Conservation (phyloP, 2,329 filamentous ascomycete species). For the Aspergillus amoenus region DNA sequence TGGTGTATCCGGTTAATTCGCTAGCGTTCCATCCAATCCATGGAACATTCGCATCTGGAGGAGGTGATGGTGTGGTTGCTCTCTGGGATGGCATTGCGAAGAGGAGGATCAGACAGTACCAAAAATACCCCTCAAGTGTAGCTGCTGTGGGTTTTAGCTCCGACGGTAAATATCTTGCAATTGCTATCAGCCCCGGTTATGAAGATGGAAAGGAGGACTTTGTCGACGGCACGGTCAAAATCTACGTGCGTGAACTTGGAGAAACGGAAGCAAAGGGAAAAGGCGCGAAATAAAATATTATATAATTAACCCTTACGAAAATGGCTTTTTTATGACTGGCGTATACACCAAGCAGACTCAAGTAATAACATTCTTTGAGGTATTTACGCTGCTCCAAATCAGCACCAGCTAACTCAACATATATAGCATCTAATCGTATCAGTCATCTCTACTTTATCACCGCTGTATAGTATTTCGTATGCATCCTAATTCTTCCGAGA, state of each 20-base stretch:
- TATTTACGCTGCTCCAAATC: slow-evolving; percentile 8
- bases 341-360: slow-evolving; percentile 2
- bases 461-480: not conserved
- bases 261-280: slow-evolving; percentile 89
- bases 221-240: slow-evolving; percentile 68
- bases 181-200: slow-evolving; percentile 82
- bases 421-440: slow-evolving; percentile 22
- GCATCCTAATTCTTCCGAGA: not conserved
- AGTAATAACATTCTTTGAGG: not conserved
- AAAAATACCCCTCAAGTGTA: slow-evolving; percentile 76
- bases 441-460: slow-evolving; percentile 11
- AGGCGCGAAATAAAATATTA: slow-evolving; percentile 58
- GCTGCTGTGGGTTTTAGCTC: slow-evolving; percentile 73
- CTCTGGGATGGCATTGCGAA: slow-evolving; percentile 92
- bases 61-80: slow-evolving; percentile 87
- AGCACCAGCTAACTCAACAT: slow-evolving; percentile 6
- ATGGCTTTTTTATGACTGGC: slow-evolving; percentile 15
- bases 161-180: slow-evolving; percentile 74
- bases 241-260: slow-evolving; percentile 79
- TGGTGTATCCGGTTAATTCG: slow-evolving; percentile 90
- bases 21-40: slow-evolving; percentile 80
- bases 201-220: slow-evolving; percentile 81
- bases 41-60: slow-evolving; percentile 85
- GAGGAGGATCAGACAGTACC: slow-evolving; percentile 84
- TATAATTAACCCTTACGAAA: slow-evolving; percentile 10